These are phyloP conservation scores for Fusarium humuli DNA, from an alignment of 2,329 filamentous ascomycete genomes.

Conservation along the genomic window DNA sequence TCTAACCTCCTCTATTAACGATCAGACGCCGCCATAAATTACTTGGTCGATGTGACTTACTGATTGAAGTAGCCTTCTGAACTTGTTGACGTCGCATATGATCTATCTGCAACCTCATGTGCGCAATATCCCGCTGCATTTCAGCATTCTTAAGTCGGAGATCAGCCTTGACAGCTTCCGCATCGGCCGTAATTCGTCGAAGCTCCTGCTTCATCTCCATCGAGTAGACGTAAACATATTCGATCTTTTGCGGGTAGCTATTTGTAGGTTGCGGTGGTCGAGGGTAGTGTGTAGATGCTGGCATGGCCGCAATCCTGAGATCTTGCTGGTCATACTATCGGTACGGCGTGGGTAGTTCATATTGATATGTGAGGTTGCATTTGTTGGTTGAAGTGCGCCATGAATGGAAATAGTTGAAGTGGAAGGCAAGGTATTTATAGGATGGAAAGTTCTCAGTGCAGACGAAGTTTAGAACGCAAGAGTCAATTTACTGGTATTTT, in stretches of 20 bases:
- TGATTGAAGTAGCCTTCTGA: rapidly evolving
- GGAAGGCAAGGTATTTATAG: background rate
- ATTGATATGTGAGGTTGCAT: rapidly evolving
- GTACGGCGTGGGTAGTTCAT: background rate
- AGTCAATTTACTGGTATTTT: background rate
- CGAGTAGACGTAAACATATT: background rate
- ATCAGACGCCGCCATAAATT: background rate
- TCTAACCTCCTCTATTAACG: background rate
- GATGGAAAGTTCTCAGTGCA: background rate
- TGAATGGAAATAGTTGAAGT: background rate
- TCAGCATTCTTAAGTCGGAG: background rate
- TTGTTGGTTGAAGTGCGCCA: background rate
- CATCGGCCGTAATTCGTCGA: background rate
- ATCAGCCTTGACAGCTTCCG: background rate
- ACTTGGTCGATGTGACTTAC: background rate
- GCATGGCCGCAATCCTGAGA: background rate
- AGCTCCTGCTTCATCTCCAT: background rate
- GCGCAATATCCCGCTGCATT: background rate
- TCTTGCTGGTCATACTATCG: background rate
- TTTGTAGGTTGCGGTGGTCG: background rate
- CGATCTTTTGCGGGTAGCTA: background rate
- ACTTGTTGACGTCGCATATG: background rate
- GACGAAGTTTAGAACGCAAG: background rate
- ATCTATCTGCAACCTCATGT: background rate
- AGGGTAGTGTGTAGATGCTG: background rate